These are phyloP conservation scores for Solanum megistacrolobum DNA, from an alignment of 257 asterid genomes.

Conservation along the genomic window DNA sequence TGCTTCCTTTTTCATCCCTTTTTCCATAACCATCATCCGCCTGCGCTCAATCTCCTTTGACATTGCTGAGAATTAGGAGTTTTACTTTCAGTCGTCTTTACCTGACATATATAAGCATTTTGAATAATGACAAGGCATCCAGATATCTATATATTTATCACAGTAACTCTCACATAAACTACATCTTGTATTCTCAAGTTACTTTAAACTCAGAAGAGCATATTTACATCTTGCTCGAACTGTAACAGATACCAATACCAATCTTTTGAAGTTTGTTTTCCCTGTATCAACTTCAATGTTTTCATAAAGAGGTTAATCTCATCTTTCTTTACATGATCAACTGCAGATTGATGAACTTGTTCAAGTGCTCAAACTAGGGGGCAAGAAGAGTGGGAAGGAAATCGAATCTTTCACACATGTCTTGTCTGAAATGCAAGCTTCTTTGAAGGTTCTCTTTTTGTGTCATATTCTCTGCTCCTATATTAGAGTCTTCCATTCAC, in stretches of 20 bases:
- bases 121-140: background rate
- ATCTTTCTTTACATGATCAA: background rate
- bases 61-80: background rate
- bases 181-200: background rate
- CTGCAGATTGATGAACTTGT: constrained; percentile 90
- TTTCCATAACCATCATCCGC: background rate
- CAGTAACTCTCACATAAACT: background rate
- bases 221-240: background rate
- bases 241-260: background rate
- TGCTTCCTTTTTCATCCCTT: background rate
- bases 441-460: constrained; percentile 53
- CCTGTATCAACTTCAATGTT: background rate
- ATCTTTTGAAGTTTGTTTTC: background rate
- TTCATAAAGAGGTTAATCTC: background rate
- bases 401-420: constrained; percentile 53
- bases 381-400: constrained; percentile 42
- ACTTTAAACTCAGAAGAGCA: background rate
- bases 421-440: constrained; percentile 60
- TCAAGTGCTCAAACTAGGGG: constrained; percentile 42
- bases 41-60: background rate
- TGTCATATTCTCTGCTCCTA: background rate
- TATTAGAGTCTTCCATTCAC: background rate
- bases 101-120: background rate
- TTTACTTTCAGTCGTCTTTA: background rate
- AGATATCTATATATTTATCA: background rate